Evolutionary conservation across 2,329 filamentous ascomycete genomes (phyloP), one percentile per base, ranked within the genome.

Genomic region (Venturia asperata): DNA sequence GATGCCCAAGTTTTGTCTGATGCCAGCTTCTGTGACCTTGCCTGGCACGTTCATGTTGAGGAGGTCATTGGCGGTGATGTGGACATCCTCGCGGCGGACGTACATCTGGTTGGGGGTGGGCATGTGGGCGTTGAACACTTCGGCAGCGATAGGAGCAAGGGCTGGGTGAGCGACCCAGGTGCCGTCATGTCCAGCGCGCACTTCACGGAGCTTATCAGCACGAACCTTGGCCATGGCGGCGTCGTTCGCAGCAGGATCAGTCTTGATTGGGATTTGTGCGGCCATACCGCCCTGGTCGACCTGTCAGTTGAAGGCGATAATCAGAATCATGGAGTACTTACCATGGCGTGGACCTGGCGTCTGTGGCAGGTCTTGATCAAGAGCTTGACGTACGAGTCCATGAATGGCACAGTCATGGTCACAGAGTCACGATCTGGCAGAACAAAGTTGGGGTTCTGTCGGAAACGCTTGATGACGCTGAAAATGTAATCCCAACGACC

Each of bases 401-500:
- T 97, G 80, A 99, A 99, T 15, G 94, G 94, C 1, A 93, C 89
- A 15, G 92, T 97, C 94, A 99, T 97, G 71, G 94, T 99, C 65
- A 99, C 91, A 67, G 86, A 83, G 65, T 88, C 88, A 68, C 94
- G 90, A 77, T 99, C 93, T 37, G 94, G 94, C 24, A 99, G 87
- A 66, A 97, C 87, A 75, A 97, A 97, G 80, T 88, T 87, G 72
- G 90, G 83, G 82, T 97, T 94, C 74, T 96, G 87, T 75, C 94
- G 91, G 89, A 97, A 96, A 79, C 96, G 96, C 85, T 99, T 99
- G 83, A 99, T 97, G 74, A 93, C 91, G 77, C 89, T 94, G 84
- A 99, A 99, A 80, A 99, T 97, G 83, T 99, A 99, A 76, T 99
- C 94, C 94, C 94, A 99, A 71, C 94, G 89, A 69, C 94, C 94